Conservation (phyloP, 768 basidiomycete species). For the Flagelloscypha sp. region DNA sequence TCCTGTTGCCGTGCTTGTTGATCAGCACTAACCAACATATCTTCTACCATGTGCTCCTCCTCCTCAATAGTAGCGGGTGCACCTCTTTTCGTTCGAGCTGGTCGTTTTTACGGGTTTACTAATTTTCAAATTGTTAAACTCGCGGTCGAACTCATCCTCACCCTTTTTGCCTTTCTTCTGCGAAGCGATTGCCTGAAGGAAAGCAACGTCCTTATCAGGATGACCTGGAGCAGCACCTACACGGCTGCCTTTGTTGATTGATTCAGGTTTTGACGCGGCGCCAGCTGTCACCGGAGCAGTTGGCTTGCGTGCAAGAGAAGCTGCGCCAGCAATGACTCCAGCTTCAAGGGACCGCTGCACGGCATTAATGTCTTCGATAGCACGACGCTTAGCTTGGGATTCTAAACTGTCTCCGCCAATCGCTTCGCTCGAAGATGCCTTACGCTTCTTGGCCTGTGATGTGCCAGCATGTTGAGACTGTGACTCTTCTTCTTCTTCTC, state of each 20-base stretch:
- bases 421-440: conserved; percentile 28
- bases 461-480: conserved; percentile 9
- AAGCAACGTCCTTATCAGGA: conserved; percentile 60
- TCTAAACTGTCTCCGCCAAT: conserved; percentile 14
- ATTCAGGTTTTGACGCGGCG: conserved; percentile 11
- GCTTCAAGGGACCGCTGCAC: conserved; percentile 17
- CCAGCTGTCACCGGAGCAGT: conserved; percentile 15
- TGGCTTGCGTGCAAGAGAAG: conserved; percentile 16
- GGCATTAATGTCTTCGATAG: conserved; percentile 30
- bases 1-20: too few species aligned
- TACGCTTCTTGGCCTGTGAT: conserved; percentile 29
- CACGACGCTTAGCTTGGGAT: conserved; percentile 31
- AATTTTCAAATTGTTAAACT: conserved; percentile 72
- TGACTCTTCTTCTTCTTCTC: conserved; percentile 52
- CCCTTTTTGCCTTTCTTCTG: conserved; percentile 58
- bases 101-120: conserved; percentile 62
- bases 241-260: conserved; percentile 6
- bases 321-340: conserved; percentile 1
- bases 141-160: conserved; percentile 68
- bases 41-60: conserved; percentile 53
- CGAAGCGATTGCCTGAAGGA: conserved; percentile 67
- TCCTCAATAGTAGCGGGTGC: conserved; percentile 68
- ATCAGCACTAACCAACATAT: conserved; percentile 88
- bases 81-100: too few species aligned
- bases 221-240: conserved; percentile 33